These are phyloP conservation scores for Leccinum sublutescens DNA, from an alignment of 768 basidiomycete genomes.

Conservation along the genomic window DNA sequence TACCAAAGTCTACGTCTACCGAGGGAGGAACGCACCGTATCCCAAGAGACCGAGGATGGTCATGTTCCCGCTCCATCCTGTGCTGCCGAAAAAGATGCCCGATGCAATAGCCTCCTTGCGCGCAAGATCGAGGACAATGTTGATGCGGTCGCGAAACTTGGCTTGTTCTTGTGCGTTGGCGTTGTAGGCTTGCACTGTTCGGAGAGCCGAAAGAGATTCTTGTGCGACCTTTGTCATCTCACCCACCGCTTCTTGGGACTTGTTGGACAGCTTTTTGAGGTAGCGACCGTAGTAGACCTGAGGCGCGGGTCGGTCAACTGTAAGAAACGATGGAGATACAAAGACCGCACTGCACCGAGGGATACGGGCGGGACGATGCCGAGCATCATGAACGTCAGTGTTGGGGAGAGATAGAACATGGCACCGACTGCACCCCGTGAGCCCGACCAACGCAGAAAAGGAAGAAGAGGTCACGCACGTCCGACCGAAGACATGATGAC, in stretches of 20 bases:
- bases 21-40: slow-evolving; percentile 59
- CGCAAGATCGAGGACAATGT: slow-evolving; percentile 68
- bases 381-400: slow-evolving; percentile 89
- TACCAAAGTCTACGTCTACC: neutral
- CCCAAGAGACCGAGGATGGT: slow-evolving; percentile 86
- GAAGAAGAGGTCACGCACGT: slow-evolving; percentile 47
- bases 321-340: neutral
- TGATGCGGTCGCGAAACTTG: slow-evolving; percentile 70
- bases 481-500: slow-evolving; percentile 94
- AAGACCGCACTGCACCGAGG: slow-evolving; percentile 62
- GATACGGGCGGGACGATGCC: slow-evolving; percentile 87
- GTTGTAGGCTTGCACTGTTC: slow-evolving; percentile 92
- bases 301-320: slow-evolving; percentile 2
- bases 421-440: neutral
- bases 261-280: slow-evolving; percentile 84
- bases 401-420: slow-evolving; percentile 45
- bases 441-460: neutral
- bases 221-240: slow-evolving; percentile 92
- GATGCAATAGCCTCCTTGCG: slow-evolving; percentile 87
- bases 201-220: slow-evolving; percentile 82
- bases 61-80: slow-evolving; percentile 91
- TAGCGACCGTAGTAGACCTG: slow-evolving; percentile 96
- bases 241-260: slow-evolving; percentile 92
- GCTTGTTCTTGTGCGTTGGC: slow-evolving; percentile 72
- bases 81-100: slow-evolving; percentile 90